phyloP scores from a whole-genome alignment of 2,329 filamentous ascomycete genomes.

The Plectosphaerella cucumerina region DNA sequence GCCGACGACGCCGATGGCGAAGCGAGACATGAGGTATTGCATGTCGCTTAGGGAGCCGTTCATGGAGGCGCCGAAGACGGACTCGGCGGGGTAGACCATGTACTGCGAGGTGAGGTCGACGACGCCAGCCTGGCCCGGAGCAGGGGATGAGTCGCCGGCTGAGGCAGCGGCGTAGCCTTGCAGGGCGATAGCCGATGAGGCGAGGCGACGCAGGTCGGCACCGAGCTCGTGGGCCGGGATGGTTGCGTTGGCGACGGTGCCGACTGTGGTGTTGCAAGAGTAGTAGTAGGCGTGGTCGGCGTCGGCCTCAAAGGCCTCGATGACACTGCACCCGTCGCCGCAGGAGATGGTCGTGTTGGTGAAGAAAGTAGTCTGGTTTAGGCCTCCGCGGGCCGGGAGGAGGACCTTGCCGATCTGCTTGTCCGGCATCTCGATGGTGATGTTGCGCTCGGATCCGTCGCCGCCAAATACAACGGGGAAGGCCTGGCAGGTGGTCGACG shows the following conservation, averaged over 20 bases:
- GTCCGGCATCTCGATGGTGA: slow-evolving; percentile 19
- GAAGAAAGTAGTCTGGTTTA: slow-evolving; percentile 30
- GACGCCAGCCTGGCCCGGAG: slow-evolving; percentile 5
- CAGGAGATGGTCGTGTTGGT: slow-evolving; percentile 20
- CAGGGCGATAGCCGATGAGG: slow-evolving; percentile 32
- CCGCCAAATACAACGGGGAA: slow-evolving; percentile 25
- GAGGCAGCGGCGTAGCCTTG: slow-evolving; percentile 28
- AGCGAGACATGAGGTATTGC: slow-evolving; percentile 29
- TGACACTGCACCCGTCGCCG: slow-evolving; percentile 19
- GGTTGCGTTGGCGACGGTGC: slow-evolving; percentile 26
- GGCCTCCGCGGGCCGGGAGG: slow-evolving; percentile 22
- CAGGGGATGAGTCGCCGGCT: slow-evolving; percentile 12
- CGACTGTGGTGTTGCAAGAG: slow-evolving; percentile 31
- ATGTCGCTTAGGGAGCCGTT: slow-evolving; percentile 26
- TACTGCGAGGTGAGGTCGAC: slow-evolving; percentile 17
- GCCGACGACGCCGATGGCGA: slow-evolving; percentile 29
- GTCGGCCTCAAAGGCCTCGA: slow-evolving; percentile 34
- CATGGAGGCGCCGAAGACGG: slow-evolving; percentile 27
- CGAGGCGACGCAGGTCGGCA: slow-evolving; percentile 25
- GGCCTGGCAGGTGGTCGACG: slow-evolving; percentile 21
- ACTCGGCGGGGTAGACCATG: slow-evolving; percentile 38
- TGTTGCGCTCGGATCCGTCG: slow-evolving; percentile 18
- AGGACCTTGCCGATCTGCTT: slow-evolving; percentile 5
- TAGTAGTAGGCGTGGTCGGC: slow-evolving; percentile 34
- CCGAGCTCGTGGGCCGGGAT: slow-evolving; percentile 30